Percentiles rank a stretch among this genome's conserved stretches.
phyloP scores from a whole-genome alignment of 768 basidiomycete species.

The Xerocomellus chrysenteron region DNA sequence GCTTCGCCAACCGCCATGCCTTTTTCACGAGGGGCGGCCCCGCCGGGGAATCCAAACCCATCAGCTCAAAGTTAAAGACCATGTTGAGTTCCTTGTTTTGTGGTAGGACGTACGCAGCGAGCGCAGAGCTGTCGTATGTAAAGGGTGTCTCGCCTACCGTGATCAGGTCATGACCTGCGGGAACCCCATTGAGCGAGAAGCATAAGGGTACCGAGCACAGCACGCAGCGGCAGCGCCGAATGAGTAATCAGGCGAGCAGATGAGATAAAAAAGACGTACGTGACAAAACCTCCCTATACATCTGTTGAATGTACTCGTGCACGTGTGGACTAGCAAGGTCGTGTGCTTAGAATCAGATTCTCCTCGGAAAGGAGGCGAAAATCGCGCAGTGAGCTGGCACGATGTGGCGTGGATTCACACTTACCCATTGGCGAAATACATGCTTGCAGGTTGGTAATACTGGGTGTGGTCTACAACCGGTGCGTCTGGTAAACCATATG shows the following conservation, averaged over 20 bases:
- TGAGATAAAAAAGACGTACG: conserved; percentile 38
- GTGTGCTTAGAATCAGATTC: background rate
- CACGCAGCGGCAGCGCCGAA: background rate
- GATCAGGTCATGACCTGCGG: conserved; percentile 53
- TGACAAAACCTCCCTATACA: conserved; percentile 60
- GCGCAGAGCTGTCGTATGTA: conserved; percentile 48
- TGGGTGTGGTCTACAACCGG: conserved; percentile 51
- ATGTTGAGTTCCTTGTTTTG: conserved; percentile 60
- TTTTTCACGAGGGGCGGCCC: conserved; percentile 41
- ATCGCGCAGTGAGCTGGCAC: conserved; percentile 3
- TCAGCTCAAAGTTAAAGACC: conserved; percentile 64
- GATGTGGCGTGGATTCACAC: conserved; percentile 11
- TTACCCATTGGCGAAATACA: conserved; percentile 62
- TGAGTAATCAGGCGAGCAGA: conserved; percentile 17
- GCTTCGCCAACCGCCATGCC: conserved; percentile 51
- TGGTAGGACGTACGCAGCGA: conserved; percentile 58
- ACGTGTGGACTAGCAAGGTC: conserved; percentile 50
- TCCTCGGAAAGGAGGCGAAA: conserved; percentile 5
- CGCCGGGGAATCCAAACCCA: conserved; percentile 54
- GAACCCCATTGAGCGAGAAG: background rate
- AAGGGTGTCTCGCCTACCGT: conserved; percentile 67
- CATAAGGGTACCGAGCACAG: background rate
- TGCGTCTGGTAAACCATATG: conserved; percentile 63
- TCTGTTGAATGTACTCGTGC: conserved; percentile 67
- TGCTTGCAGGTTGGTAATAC: conserved; percentile 52